Percentiles rank a stretch among this genome's conserved stretches.
phyloP scores from a whole-genome alignment of 768 basidiomycete species.

The Rhodotorula babjevae region DNA sequence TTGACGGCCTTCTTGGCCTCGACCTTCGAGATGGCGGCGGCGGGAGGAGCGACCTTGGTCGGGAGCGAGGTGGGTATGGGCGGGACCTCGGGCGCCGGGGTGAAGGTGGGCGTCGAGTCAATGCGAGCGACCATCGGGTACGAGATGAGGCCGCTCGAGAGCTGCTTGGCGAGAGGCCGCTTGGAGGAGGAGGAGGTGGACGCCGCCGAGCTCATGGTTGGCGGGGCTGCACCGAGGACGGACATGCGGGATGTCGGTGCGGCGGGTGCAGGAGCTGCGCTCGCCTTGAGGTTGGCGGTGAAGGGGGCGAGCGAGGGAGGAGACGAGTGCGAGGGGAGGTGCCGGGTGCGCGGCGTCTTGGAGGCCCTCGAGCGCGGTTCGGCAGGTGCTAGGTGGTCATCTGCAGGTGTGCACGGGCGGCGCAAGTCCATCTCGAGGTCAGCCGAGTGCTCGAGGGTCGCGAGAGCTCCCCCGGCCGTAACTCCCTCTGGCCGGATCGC shows the following conservation, averaged over 20 bases:
- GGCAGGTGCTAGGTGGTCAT: not conserved
- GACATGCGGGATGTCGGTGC: not conserved
- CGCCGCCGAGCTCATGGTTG: not conserved
- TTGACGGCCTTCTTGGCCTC: not conserved
- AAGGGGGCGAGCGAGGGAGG: conserved; percentile 26
- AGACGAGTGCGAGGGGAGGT: conserved; percentile 13
- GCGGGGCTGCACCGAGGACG: not conserved
- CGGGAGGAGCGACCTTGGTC: not conserved
- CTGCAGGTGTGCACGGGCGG: no score
- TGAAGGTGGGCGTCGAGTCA: conserved; percentile 22
- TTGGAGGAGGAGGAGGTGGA: conserved; percentile 3
- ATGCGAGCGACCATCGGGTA: conserved; percentile 26
- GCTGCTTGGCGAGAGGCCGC: conserved; percentile 3
- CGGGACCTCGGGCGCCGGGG: conserved; percentile 1
- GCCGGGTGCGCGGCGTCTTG: not conserved
- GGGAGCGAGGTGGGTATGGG: not conserved
- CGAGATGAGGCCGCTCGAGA: conserved; percentile 25
- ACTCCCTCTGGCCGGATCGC: not conserved
- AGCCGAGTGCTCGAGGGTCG: no score
- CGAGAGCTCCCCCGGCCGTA: not conserved
- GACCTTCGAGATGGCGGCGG: no score
- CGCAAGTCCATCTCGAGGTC: no score
- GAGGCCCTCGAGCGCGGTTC: not conserved
- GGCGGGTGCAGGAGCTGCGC: not conserved
- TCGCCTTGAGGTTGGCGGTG: not conserved